These are phyloP conservation scores for Stephanocyclus meneghinianus DNA, from an alignment of 352 stramenopile genomes.

Conservation along the genomic window DNA sequence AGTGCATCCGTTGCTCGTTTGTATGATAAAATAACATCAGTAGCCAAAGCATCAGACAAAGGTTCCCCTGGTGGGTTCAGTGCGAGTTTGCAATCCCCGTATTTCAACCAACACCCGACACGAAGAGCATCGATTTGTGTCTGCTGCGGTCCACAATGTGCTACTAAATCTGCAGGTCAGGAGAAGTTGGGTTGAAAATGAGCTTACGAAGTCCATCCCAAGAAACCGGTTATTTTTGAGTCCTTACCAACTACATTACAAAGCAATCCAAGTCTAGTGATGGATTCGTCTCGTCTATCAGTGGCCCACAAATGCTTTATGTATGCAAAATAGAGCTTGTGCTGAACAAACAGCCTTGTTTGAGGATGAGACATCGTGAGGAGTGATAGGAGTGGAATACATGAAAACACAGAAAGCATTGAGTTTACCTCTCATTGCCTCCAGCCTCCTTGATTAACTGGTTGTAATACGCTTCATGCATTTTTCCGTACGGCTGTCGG, in stretches of 20 bases:
- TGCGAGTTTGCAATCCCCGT: constrained; percentile 81
- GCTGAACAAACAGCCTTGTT: constrained; percentile 84
- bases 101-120: constrained; percentile 79
- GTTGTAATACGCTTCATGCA: constrained; percentile 66
- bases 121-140: constrained; percentile 60
- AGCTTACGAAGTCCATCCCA: no score
- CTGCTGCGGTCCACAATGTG: constrained; percentile 48
- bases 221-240: constrained; percentile 8
- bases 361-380: constrained; percentile 14
- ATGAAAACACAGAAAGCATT: not conserved
- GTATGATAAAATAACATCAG: constrained; percentile 76
- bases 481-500: constrained; percentile 63
- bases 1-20: constrained; percentile 71
- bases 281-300: constrained; percentile 86
- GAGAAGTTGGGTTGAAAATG: no score
- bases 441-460: constrained; percentile 68
- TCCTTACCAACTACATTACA: constrained; percentile 83
- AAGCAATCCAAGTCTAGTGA: constrained; percentile 86
- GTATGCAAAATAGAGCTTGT: constrained; percentile 92
- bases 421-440: constrained; percentile 68
- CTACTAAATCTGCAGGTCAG: constrained; percentile 41
- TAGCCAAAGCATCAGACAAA: constrained; percentile 67
- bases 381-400: not conserved
- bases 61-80: constrained; percentile 42
- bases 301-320: constrained; percentile 93